Evolutionary conservation across 139 green algal species (phyloP).

Genomic region (Chlorella sp.): DNA sequence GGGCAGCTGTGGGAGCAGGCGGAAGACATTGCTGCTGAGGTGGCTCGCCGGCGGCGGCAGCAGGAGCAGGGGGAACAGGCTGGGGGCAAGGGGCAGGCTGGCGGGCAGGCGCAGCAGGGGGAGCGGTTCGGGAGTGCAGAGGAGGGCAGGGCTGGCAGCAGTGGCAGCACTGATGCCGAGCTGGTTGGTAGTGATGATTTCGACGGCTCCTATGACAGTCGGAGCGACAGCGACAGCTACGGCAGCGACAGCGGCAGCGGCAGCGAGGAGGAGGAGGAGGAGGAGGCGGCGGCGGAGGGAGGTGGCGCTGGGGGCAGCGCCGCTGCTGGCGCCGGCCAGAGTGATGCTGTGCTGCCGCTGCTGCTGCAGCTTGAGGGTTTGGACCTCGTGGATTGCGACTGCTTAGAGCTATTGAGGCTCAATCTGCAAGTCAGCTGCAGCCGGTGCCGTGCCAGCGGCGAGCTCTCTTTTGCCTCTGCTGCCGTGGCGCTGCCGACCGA

Average conservation of each 20-base stretch:
- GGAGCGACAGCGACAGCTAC: neutral
- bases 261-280: neutral
- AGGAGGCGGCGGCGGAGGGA: neutral
- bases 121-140: neutral
- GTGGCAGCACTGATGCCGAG: neutral
- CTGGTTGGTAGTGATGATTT: neutral
- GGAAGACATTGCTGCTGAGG: constrained; percentile 36
- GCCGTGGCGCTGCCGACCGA: constrained; percentile 1
- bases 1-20: constrained; percentile 33
- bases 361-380: constrained; percentile 26
- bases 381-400: constrained; percentile 34
- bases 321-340: constrained; percentile 5
- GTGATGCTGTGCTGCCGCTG: constrained; percentile 5
- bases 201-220: neutral
- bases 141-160: neutral
- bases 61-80: neutral
- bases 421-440: constrained; percentile 33
- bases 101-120: neutral
- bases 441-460: constrained; percentile 8
- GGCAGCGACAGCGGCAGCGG: neutral
- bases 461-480: constrained; percentile 10
- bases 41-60: constrained; percentile 22
- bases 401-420: constrained; percentile 30
- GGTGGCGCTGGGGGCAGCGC: neutral
- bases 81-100: no score